These are phyloP conservation scores for Sphagnum tenellum DNA, from an alignment of 225 moss, liverwort and hornwort species.

Conservation along the genomic window DNA sequence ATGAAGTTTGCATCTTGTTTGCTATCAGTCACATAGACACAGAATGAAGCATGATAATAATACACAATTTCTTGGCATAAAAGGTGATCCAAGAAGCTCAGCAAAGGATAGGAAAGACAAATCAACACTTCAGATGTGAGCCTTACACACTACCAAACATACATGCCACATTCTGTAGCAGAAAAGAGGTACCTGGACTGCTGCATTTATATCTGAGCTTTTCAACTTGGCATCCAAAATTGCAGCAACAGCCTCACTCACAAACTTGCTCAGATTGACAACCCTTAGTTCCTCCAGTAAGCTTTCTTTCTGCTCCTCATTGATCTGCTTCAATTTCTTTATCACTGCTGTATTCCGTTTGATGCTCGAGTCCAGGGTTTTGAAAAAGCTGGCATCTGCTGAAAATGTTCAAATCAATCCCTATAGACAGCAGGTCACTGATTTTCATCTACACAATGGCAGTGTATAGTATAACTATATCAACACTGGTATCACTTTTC, in stretches of 20 bases:
- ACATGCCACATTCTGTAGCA: background rate
- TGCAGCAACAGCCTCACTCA: constrained; percentile 95
- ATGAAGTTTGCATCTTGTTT: no score
- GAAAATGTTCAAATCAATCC: constrained; percentile 6
- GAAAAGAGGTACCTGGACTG: constrained; percentile 65
- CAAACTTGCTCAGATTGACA: constrained; percentile 93
- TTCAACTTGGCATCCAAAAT: constrained; percentile 93
- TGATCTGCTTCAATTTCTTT: constrained; percentile 97
- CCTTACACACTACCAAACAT: no score
- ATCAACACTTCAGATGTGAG: no score
- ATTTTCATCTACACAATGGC: background rate
- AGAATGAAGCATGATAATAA: no score
- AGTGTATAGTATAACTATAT: no score
- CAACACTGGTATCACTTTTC: no score
- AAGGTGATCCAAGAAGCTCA: no score
- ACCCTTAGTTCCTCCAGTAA: constrained; percentile 79
- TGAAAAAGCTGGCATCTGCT: constrained; percentile 68
- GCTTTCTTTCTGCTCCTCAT: constrained; percentile 91
- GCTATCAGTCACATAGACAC: no score
- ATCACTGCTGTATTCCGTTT: constrained; percentile 94
- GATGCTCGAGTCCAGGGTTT: constrained; percentile 91
- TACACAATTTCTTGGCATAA: no score
- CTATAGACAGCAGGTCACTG: constrained; percentile 1
- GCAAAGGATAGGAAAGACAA: no score
- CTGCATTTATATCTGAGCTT: constrained; percentile 93